phyloP scores from a whole-genome alignment of 1,139 yeast genomes.

The Debaryomyces sp. region DNA sequence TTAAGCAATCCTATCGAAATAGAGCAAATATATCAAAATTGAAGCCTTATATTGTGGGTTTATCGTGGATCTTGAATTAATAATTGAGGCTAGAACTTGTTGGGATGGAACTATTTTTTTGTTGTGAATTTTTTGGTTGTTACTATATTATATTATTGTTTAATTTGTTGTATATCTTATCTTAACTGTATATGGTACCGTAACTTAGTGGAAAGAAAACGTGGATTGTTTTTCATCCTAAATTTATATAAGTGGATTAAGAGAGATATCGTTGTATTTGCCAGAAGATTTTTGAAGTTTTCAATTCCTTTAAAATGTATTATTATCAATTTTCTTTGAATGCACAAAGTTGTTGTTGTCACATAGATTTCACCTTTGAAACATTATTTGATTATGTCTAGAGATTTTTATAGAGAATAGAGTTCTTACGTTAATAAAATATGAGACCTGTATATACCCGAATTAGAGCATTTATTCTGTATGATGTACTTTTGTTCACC shows the following conservation, averaged over 20 bases:
- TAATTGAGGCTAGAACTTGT: constrained; percentile 2
- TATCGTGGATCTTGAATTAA: constrained; percentile 1
- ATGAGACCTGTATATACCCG: constrained; percentile 4
- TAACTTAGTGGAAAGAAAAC: constrained; percentile 10
- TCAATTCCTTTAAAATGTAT: constrained; percentile 7
- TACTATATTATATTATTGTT: constrained; percentile 7
- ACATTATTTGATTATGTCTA: background rate
- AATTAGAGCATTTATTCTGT: background rate
- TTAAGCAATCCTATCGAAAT: background rate
- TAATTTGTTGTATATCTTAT: constrained; percentile 11
- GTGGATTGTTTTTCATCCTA: constrained; percentile 8
- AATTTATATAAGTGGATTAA: constrained; percentile 11
- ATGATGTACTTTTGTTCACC: background rate
- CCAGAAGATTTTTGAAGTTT: background rate
- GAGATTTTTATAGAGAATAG: background rate
- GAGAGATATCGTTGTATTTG: constrained; percentile 5
- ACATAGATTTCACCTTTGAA: background rate
- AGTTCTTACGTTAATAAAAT: background rate
- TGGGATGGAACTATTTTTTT: constrained; percentile 2
- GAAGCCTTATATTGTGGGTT: background rate
- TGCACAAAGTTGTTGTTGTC: background rate
- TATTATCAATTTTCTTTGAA: constrained; percentile 5
- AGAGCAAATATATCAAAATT: background rate
- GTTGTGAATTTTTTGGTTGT: constrained; percentile 6
- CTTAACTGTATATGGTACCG: constrained; percentile 9